These are phyloP conservation scores for Salix brachista DNA, from an alignment of 345 rosid species.

Conservation along the genomic window DNA sequence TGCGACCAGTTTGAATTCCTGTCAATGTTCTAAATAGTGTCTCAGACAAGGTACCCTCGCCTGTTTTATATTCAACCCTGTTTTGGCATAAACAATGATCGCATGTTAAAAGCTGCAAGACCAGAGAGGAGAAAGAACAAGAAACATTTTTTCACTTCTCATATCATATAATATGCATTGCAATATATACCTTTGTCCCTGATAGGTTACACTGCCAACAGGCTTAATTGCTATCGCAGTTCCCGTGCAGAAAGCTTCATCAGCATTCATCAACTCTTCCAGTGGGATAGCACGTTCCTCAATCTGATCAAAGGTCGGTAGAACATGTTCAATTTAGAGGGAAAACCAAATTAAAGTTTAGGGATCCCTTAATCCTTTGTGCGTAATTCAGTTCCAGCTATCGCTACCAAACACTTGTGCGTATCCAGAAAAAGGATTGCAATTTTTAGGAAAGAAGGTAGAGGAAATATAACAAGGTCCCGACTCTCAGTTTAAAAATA, in stretches of 20 bases:
- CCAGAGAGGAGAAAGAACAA: background rate
- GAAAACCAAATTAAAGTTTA: too few relatives aligned
- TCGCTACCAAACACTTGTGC: too few relatives aligned
- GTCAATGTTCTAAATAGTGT: constrained; percentile 31
- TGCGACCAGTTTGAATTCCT: constrained; percentile 50
- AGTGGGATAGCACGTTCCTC: constrained; percentile 35
- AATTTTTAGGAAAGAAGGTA: too few relatives aligned
- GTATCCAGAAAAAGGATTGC: too few relatives aligned
- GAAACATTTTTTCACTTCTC: background rate
- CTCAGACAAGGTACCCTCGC: constrained; percentile 28
- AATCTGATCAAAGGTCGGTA: constrained; percentile 18
- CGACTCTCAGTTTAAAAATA: too few relatives aligned
- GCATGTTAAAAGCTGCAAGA: background rate
- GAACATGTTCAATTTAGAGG: too few relatives aligned
- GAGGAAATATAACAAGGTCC: too few relatives aligned
- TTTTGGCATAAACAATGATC: background rate
- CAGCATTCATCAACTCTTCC: constrained; percentile 37
- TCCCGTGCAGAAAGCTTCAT: constrained; percentile 52
- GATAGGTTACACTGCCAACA: constrained; percentile 36
- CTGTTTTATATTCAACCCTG: constrained; percentile 46
- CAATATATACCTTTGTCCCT: constrained; percentile 16
- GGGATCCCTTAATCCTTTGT: too few relatives aligned
- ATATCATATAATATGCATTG: background rate
- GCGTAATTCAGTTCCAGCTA: too few relatives aligned
- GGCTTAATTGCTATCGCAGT: constrained; percentile 38